A percentile compares a stretch with the other conserved stretches of the same genome.
Evolutionary conservation across 2,329 filamentous ascomycete genomes (phyloP).

Genomic region (Beauveria australis): DNA sequence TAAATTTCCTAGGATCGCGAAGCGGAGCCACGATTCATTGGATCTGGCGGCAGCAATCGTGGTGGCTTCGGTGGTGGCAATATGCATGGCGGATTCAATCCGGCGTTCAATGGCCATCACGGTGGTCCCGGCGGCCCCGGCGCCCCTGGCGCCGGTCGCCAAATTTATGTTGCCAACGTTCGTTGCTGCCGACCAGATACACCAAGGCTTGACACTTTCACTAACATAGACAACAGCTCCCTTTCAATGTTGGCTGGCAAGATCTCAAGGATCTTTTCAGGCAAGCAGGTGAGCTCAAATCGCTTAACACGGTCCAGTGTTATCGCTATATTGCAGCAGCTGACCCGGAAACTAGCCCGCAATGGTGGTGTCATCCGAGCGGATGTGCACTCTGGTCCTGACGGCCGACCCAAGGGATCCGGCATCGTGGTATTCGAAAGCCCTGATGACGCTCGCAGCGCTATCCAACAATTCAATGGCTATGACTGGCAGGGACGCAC

Average conservation of each 20-base stretch:
- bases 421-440: conserved; percentile 96
- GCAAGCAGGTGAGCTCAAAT: conserved; percentile 71
- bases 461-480: conserved; percentile 95
- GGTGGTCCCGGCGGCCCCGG: conserved; percentile 37
- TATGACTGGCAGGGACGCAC: conserved; percentile 96
- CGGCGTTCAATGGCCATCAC: conserved; percentile 41
- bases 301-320: neutral
- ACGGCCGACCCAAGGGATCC: conserved; percentile 90
- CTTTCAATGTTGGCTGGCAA: conserved; percentile 97
- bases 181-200: conserved; percentile 39
- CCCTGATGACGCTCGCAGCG: conserved; percentile 87
- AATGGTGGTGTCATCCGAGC: conserved; percentile 82
- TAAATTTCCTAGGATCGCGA: conserved; percentile 69
- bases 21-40: conserved; percentile 92
- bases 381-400: conserved; percentile 86
- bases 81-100: conserved; percentile 46
- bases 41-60: conserved; percentile 55
- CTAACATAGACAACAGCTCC: conserved; percentile 54
- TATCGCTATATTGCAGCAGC: neutral
- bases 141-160: conserved; percentile 60
- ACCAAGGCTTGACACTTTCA: conserved; percentile 11
- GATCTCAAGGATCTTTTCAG: conserved; percentile 98
- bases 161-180: conserved; percentile 98
- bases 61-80: conserved; percentile 37
- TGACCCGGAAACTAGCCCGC: conserved; percentile 30